Conservation (phyloP, 768 basidiomycete genomes). For the Pholiota molesta region DNA sequence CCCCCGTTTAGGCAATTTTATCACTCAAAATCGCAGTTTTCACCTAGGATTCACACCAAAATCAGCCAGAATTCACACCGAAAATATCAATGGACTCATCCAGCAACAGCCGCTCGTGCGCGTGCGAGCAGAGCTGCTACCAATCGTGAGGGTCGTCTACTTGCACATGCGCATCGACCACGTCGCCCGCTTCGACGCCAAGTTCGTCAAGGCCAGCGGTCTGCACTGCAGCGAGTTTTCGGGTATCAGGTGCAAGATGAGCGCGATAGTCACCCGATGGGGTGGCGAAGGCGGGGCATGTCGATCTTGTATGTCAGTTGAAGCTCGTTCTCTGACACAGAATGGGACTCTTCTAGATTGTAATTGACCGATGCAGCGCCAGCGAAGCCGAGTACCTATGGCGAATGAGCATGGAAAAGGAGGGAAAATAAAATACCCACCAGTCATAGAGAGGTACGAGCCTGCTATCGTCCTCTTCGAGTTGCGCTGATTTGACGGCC, state of each 20-base stretch:
- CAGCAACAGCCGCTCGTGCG: slow-evolving; percentile 29
- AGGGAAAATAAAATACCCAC: slow-evolving; percentile 38
- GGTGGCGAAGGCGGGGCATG: slow-evolving; percentile 28
- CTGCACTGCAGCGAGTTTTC: slow-evolving; percentile 62
- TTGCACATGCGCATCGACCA: slow-evolving; percentile 64
- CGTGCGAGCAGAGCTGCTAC: slow-evolving; percentile 61
- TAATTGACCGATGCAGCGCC: slow-evolving; percentile 61
- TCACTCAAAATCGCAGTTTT: too few relatives aligned
- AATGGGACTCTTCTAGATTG: slow-evolving; percentile 59
- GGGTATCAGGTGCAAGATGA: slow-evolving; percentile 76
- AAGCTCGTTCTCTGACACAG: slow-evolving; percentile 77
- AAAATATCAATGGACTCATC: background rate
- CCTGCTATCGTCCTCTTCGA: slow-evolving; percentile 66
- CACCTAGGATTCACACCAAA: too few relatives aligned
- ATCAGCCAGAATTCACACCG: too few relatives aligned
- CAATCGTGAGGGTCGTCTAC: slow-evolving; percentile 65
- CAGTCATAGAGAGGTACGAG: slow-evolving; percentile 70
- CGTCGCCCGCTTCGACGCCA: slow-evolving; percentile 58
- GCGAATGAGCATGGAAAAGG: background rate
- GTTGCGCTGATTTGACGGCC: slow-evolving; percentile 56
- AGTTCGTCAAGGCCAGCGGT: slow-evolving; percentile 52
- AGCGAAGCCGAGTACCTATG: slow-evolving; percentile 74
- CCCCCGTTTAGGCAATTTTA: too few relatives aligned
- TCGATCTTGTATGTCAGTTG: slow-evolving; percentile 65
- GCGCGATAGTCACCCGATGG: slow-evolving; percentile 48